Evolutionary conservation across 116 monocot genomes (phyloP).

Genomic region (Zostera marina): DNA sequence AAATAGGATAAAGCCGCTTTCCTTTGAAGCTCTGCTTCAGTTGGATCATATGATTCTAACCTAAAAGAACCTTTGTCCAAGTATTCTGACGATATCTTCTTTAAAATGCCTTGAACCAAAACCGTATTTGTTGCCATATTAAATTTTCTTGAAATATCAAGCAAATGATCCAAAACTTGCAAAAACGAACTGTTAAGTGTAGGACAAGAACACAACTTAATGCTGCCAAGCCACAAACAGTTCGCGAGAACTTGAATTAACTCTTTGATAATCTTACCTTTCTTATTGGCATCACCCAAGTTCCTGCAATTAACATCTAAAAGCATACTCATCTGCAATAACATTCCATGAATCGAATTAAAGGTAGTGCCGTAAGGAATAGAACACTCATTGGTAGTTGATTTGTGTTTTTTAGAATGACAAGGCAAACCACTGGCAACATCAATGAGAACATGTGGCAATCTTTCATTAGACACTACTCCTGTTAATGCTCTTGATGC

Average conservation of each 20-base stretch:
- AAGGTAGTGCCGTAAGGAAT: slow-evolving; percentile 18
- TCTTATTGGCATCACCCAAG: slow-evolving; percentile 47
- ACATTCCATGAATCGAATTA: slow-evolving; percentile 79
- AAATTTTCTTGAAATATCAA: slow-evolving; percentile 38
- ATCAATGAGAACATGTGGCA: slow-evolving; percentile 29
- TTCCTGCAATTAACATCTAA: slow-evolving; percentile 57
- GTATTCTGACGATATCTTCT: slow-evolving; percentile 38
- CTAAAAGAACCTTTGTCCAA: slow-evolving; percentile 18
- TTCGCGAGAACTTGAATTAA: slow-evolving; percentile 30
- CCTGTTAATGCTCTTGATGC: slow-evolving; percentile 88
- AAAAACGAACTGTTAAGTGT: slow-evolving; percentile 50
- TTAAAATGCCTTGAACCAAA: slow-evolving; percentile 28
- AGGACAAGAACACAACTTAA: slow-evolving; percentile 50
- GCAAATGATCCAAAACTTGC: slow-evolving; percentile 54
- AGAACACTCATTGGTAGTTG: slow-evolving; percentile 1
- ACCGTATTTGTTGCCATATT: slow-evolving; percentile 11
- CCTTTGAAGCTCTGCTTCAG: slow-evolving; percentile 52
- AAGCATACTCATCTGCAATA: slow-evolving; percentile 68
- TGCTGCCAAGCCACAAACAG: slow-evolving; percentile 74
- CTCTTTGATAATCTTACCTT: slow-evolving; percentile 43
- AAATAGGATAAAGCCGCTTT: slow-evolving; percentile 78
- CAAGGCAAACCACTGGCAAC: slow-evolving; percentile 35
- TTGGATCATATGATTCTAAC: slow-evolving; percentile 53
- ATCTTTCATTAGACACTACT: slow-evolving; percentile 83
- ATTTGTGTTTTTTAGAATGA: not conserved